Conservation (phyloP, 441 rosid species). For the Flueggea neowawraea region DNA sequence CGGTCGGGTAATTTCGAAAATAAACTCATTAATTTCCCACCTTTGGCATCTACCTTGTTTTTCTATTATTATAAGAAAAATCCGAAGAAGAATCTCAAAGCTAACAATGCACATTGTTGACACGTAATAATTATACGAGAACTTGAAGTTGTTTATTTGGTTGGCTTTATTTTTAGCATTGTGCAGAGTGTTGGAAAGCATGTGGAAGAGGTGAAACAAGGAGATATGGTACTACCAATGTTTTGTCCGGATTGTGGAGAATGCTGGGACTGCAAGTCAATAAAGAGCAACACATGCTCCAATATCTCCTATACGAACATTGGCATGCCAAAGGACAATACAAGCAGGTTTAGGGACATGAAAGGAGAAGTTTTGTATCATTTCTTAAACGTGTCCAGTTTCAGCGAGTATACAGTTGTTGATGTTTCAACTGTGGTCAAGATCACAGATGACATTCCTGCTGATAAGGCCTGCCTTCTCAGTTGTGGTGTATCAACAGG, state of each 20-base stretch:
- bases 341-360: constrained; percentile 45
- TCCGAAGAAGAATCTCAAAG: not conserved
- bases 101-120: not conserved
- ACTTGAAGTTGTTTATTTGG: not conserved
- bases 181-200: constrained; percentile 77
- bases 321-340: constrained; percentile 49
- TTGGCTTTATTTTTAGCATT: constrained; percentile 25
- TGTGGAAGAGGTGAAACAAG: constrained; percentile 47
- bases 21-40: too few species aligned
- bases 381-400: constrained; percentile 57
- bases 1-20: constrained; percentile 41
- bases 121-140: not conserved
- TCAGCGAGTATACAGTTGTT: constrained; percentile 63
- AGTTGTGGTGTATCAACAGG: constrained; percentile 72
- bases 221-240: constrained; percentile 59
- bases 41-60: too few species aligned
- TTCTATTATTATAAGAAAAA: too few species aligned
- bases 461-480: constrained; percentile 57
- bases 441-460: constrained; percentile 36
- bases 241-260: constrained; percentile 47
- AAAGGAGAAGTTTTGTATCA: constrained; percentile 54
- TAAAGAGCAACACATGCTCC: constrained; percentile 46
- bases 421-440: constrained; percentile 55
- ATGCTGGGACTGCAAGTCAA: constrained; percentile 50
- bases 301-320: constrained; percentile 1